These are phyloP conservation scores for Coemansia umbellata DNA, from an alignment of 192 early-diverging fungal genomes.

Conservation along the genomic window DNA sequence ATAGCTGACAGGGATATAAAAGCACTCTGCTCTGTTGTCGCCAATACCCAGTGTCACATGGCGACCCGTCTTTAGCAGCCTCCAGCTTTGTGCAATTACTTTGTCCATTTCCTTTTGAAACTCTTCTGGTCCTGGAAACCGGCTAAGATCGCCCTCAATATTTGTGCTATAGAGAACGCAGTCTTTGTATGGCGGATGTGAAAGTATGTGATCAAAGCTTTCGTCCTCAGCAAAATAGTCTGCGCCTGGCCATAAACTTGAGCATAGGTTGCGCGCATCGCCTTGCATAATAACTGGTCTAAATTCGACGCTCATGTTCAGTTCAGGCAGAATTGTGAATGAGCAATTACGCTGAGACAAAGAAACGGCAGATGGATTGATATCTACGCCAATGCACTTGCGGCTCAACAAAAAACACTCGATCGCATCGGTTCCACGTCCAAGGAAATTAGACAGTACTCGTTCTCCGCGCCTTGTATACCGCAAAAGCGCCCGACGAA, in stretches of 20 bases:
- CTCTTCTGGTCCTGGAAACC: slow-evolving; percentile 70
- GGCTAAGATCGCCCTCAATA: slow-evolving; percentile 79
- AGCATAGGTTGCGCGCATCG: slow-evolving; percentile 67
- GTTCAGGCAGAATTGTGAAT: slow-evolving; percentile 66
- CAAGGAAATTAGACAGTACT: slow-evolving; percentile 86
- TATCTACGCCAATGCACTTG: slow-evolving; percentile 78
- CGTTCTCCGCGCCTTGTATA: slow-evolving; percentile 74
- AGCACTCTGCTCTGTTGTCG: slow-evolving; percentile 87
- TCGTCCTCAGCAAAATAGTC: slow-evolving; percentile 65
- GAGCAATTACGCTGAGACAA: slow-evolving; percentile 83
- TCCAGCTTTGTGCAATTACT: slow-evolving; percentile 66
- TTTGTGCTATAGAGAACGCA: slow-evolving; percentile 81
- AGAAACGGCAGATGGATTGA: slow-evolving; percentile 82
- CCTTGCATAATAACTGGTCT: slow-evolving; percentile 78
- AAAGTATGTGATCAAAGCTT: slow-evolving; percentile 82
- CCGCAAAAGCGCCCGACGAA: slow-evolving; percentile 69
- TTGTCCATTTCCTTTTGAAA: slow-evolving; percentile 73
- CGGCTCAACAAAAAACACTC: slow-evolving; percentile 79
- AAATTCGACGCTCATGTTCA: slow-evolving; percentile 66
- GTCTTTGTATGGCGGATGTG: slow-evolving; percentile 94
- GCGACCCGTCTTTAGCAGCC: slow-evolving; percentile 67
- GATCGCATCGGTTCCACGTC: slow-evolving; percentile 92
- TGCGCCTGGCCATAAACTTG: slow-evolving; percentile 44
- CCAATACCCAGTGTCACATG: slow-evolving; percentile 87
- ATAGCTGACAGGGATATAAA: slow-evolving; percentile 84